These are phyloP conservation scores for Delphinella strobiligena DNA, from an alignment of 2,329 filamentous ascomycete genomes.

Conservation along the genomic window DNA sequence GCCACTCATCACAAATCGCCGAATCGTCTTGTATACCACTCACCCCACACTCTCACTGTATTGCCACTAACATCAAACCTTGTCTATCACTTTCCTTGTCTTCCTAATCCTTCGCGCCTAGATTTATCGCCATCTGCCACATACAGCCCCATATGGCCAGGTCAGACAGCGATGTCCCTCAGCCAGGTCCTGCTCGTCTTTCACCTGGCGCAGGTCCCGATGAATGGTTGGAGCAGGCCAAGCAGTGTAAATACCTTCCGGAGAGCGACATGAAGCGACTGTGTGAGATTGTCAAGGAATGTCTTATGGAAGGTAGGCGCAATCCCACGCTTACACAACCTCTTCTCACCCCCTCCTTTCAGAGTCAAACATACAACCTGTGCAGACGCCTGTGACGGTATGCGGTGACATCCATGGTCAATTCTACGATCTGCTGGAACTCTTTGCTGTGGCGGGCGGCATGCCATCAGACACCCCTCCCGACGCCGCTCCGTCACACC, in stretches of 20 bases:
- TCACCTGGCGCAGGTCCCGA: constrained; percentile 75
- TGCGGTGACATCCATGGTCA: constrained; percentile 98
- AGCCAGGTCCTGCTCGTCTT: constrained; percentile 81
- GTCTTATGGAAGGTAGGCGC: constrained; percentile 80
- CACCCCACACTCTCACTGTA: no score
- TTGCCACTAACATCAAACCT: no score
- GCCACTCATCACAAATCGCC: no score
- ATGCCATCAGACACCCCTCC: constrained; percentile 64
- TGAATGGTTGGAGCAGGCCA: constrained; percentile 94
- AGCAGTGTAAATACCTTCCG: constrained; percentile 92
- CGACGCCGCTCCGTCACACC: constrained; percentile 5
- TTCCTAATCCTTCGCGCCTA: neutral
- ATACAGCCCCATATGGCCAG: constrained; percentile 31
- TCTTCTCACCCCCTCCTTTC: constrained; percentile 4
- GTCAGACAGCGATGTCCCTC: constrained; percentile 54
- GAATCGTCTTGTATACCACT: no score
- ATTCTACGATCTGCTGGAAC: constrained; percentile 93
- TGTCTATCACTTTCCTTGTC: no score
- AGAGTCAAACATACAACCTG: constrained; percentile 99
- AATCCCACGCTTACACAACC: neutral
- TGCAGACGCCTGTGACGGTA: constrained; percentile 88
- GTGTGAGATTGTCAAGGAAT: constrained; percentile 98
- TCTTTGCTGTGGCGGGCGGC: constrained; percentile 90
- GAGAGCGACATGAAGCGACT: constrained; percentile 97
- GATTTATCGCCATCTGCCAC: neutral